Base-by-base conservation (phyloP, 139 green algal genomes). In the Chlorella ohadii region DNA sequence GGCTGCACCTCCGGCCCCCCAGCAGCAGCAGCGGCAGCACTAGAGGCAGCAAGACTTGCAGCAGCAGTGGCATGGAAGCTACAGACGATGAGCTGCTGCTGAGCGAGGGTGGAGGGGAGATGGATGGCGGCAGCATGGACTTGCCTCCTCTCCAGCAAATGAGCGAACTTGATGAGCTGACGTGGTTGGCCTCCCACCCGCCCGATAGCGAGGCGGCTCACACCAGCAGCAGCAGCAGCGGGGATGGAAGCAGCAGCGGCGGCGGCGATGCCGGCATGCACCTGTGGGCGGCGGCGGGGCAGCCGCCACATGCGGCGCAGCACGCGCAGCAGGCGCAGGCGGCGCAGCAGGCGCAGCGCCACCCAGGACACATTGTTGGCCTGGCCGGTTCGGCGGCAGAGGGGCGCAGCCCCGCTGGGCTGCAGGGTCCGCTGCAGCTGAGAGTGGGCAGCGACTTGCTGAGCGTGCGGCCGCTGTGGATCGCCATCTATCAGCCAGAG, bases 401-500 rank as follows among this genome's bases (percentile, higher is more conserved):
- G 17, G 22, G 73, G 15, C 19, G 4, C 1, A 34, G 28, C 31
- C 19, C 34, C 0, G 71, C 71, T n/a, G 56, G 31, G 33, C 47
- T 56, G 33, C 57, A 74, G 57, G 63, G 72, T 39, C 66, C 72
- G 56, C 33, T 86, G 23, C 33, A 67, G 78, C 75, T 89, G 61
- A 23, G 78, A 2, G 72, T 90, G 47, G 59, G 68, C 13, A 70
- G 41, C 17, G 70, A 86, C 23, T 11, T 34, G 16, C 34, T 85
- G 17, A 88, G 55, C 27, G 87, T 91, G 61, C 85, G 79, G n/a
- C 89, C 89, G 7, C 61, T 92, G 36, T 92, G 89, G 89, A 85
- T 92, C 6, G 63, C 83, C 1, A 83, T 92, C 31, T 81, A 85
- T 38, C 83, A 90, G 51, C 67, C 87, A 3, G 75, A 77, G 13